These are phyloP conservation scores for Melastoma malabathricum DNA, from an alignment of 345 rosid genomes.

Conservation along the genomic window DNA sequence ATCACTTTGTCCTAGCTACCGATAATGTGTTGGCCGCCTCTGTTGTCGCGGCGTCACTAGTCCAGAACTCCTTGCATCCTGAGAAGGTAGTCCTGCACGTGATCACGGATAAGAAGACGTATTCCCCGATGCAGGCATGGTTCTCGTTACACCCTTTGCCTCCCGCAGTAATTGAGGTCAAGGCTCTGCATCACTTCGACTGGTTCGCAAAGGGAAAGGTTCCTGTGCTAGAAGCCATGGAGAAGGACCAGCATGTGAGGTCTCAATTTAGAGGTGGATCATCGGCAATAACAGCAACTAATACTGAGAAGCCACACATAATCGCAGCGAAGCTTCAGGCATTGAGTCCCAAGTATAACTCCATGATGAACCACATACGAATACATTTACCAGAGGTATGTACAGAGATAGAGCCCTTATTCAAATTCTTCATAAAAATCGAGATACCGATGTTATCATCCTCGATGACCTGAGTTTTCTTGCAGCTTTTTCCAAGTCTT, in stretches of 20 bases:
- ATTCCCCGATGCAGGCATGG: slow-evolving; percentile 98
- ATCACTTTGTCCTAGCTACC: slow-evolving; percentile 76
- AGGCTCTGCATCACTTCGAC: slow-evolving; percentile 93
- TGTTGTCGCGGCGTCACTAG: slow-evolving; percentile 71
- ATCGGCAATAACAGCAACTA: slow-evolving; percentile 61
- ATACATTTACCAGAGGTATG: slow-evolving; percentile 88
- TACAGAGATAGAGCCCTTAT: neutral
- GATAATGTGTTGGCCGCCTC: slow-evolving; percentile 92
- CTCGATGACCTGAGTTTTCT: neutral
- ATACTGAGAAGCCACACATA: slow-evolving; percentile 54
- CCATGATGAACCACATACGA: slow-evolving; percentile 87
- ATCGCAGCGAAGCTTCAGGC: slow-evolving; percentile 92
- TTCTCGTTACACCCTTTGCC: slow-evolving; percentile 71
- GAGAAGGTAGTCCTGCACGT: slow-evolving; percentile 66
- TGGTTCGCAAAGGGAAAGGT: slow-evolving; percentile 93
- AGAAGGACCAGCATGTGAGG: slow-evolving; percentile 79
- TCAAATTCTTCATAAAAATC: neutral
- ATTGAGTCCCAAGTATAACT: slow-evolving; percentile 87
- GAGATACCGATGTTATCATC: neutral
- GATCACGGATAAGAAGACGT: slow-evolving; percentile 85
- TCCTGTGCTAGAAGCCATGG: slow-evolving; percentile 96
- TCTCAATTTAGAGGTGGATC: slow-evolving; percentile 90
- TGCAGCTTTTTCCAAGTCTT: slow-evolving; percentile 83
- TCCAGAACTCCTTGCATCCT: slow-evolving; percentile 50
- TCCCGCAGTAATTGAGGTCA: slow-evolving; percentile 85